These are phyloP conservation scores for Raphanus hybrid DNA, from an alignment of 441 rosid species.

Conservation along the genomic window DNA sequence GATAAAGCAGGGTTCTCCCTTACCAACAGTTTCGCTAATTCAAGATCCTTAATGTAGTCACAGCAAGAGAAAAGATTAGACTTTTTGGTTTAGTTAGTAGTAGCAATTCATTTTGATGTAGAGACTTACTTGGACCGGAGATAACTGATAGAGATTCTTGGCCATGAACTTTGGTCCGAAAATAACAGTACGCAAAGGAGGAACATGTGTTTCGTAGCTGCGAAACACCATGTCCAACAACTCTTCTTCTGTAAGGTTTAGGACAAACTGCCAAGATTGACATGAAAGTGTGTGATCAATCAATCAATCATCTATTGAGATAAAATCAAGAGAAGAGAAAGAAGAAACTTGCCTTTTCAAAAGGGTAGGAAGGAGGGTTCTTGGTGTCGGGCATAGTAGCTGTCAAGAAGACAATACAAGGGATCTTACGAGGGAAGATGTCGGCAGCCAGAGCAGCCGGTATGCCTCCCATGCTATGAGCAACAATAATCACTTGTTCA, in stretches of 20 bases:
- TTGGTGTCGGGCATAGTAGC: conserved; percentile 36
- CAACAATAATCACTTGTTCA: conserved; percentile 54
- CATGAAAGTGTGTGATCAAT: background rate
- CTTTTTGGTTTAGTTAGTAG: background rate
- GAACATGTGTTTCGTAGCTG: conserved; percentile 11
- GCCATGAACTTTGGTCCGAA: conserved; percentile 45
- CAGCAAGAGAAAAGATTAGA: background rate
- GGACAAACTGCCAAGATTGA: conserved; percentile 4
- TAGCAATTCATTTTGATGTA: background rate
- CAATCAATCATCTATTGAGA: background rate
- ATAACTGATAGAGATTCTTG: conserved; percentile 30
- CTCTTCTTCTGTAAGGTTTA: background rate
- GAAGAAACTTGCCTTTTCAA: background rate
- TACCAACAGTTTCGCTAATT: conserved; percentile 39
- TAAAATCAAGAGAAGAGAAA: background rate
- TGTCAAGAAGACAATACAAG: conserved; percentile 52
- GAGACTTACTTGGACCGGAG: conserved; percentile 1
- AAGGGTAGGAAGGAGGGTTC: conserved; percentile 29
- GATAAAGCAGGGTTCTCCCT: background rate
- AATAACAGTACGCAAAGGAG: conserved; percentile 5
- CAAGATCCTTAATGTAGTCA: background rate
- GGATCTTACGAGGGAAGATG: conserved; percentile 47
- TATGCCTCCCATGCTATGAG: conserved; percentile 67
- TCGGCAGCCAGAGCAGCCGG: conserved; percentile 57
- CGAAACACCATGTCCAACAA: conserved; percentile 18